Conservation (phyloP, 129 eudicot genomes). For the Daucus carota region DH1_v3.0 NC_030382.2:10822501-10823000, state of each 20-base stretch:
- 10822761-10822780: background rate
- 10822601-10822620: background rate
- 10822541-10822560: background rate
- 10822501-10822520: background rate
- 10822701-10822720: background rate
- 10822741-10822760: background rate
- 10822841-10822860: background rate
- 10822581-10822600: background rate
- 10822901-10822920: background rate
- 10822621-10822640: background rate
- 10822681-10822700: background rate
- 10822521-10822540: background rate
- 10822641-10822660: background rate
- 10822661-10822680: background rate
- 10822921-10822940: background rate
- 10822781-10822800: background rate
- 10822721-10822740: background rate
- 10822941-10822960: conserved; percentile 7
- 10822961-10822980: background rate
- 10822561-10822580: background rate
- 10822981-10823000: conserved; percentile 4
- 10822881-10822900: background rate
- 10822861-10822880: background rate
- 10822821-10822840: background rate
- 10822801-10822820: background rate